Percentiles rank a stretch among this genome's conserved stretches.
These are phyloP conservation scores for Cystobasidium sp. DNA, from an alignment of 1,284 basidiomycete genomes.

Conservation along the genomic window DNA sequence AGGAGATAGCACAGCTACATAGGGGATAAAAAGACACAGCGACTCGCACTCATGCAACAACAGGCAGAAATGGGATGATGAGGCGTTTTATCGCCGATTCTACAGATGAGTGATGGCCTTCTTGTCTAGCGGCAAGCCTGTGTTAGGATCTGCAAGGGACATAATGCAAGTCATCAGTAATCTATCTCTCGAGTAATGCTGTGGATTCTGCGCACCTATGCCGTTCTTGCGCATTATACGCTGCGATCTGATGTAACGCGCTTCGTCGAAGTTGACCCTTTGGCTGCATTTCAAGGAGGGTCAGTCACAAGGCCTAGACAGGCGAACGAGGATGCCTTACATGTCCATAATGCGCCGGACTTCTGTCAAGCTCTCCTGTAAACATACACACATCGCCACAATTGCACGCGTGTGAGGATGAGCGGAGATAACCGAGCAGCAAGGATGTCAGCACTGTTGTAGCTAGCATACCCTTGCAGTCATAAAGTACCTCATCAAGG, in stretches of 20 bases:
- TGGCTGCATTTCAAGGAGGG: slow-evolving; percentile 4
- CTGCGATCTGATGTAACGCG: slow-evolving; percentile 23
- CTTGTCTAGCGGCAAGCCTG: slow-evolving; percentile 39
- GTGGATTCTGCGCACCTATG: slow-evolving; percentile 23
- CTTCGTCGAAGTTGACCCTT: slow-evolving; percentile 39
- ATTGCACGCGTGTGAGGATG: not conserved
- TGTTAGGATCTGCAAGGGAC: slow-evolving; percentile 27
- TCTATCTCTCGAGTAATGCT: not conserved
- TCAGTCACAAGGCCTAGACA: not conserved
- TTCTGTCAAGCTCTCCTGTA: slow-evolving; percentile 26
- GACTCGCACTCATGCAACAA: not conserved
- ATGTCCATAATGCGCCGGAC: slow-evolving; percentile 40
- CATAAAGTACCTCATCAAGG: slow-evolving; percentile 21
- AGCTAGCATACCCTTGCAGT: no score
- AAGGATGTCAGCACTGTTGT: not conserved
- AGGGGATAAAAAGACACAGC: not conserved
- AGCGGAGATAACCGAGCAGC: not conserved
- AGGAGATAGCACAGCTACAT: not conserved
- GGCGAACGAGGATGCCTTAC: not conserved
- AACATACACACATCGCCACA: not conserved
- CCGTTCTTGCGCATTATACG: slow-evolving; percentile 38
- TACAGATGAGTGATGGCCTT: slow-evolving; percentile 39
- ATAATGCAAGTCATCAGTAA: not conserved
- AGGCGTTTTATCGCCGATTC: not conserved
- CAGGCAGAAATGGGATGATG: not conserved